Base-by-base conservation (phyloP, 305 asterid species). In the Fraxinus latifolia region DNA sequence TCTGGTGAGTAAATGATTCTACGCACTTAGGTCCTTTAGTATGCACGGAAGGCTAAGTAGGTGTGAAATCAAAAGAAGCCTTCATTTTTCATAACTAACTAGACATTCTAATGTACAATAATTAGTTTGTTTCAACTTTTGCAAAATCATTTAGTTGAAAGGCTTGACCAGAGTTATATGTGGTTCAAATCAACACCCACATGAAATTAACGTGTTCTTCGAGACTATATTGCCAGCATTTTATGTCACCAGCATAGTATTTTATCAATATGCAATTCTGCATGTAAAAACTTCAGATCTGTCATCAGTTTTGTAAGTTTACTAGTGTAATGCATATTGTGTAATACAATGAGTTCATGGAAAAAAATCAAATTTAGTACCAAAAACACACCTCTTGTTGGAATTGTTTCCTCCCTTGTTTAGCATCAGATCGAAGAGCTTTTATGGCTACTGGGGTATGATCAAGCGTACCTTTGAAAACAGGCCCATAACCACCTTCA, bases 401-500 rank as follows among this genome's bases (percentile, higher is more conserved):
- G 88, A 94, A 94, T 53, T 94, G 97, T 85, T 87, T 87, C 85
- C 87, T 88, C 73, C 97, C 97, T 75, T 93, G 95, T 32, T 90
- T 87, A 25, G 94, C 97, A 82, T 94, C 97, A 9, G 97, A 81
- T 71, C 97, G 86, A 65, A 94, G 97, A 77, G 90, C 87, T 84
- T 93, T 92, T 79, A 94, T 92, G 67, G 98, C 97, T 34, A 93
- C 97, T 0, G 91, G 89, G 1, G 97, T 94, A 81, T 93, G 94
- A 84, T 93, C 98, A 23, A 94, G 95, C 75, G 84, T 93, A 55
- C 88, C 97, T 84, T 83, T 87, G 74, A 81, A 93, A 77, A 94
- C 98, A 5, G 98, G 98, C n/a, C 98, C 97, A 78, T 94, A 94
- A 74, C 97, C 97, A 55, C 98, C 98, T 90, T 94, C 98, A 1